A percentile compares a stretch with the other conserved stretches of the same genome.
phyloP scores from a whole-genome alignment of 2,329 filamentous ascomycete genomes.

The Pseudogymnoascus sp. region DNA sequence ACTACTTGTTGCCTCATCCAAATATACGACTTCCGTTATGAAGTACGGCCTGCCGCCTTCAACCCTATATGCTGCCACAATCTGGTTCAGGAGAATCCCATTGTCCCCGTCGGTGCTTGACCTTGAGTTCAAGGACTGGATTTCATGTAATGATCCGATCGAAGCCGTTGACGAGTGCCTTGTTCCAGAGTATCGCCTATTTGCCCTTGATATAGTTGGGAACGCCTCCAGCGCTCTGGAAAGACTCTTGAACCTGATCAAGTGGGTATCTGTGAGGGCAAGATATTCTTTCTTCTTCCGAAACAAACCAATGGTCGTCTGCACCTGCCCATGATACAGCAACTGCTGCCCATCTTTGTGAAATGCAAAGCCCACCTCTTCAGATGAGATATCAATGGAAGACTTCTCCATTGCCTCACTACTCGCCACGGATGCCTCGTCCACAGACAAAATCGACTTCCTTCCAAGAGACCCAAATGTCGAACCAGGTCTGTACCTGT shows the following conservation, averaged over 20 bases:
- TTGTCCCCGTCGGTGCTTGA: constrained; percentile 44
- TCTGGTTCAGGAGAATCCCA: constrained; percentile 51
- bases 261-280: constrained; percentile 59
- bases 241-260: constrained; percentile 61
- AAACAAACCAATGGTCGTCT: constrained; percentile 61
- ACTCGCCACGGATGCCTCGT: constrained; percentile 20
- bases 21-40: constrained; percentile 57
- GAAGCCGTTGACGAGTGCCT: constrained; percentile 51
- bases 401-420: constrained; percentile 20
- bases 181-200: constrained; percentile 32
- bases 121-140: constrained; percentile 41
- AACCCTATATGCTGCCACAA: constrained; percentile 57
- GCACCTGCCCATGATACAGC: constrained; percentile 52
- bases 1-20: constrained; percentile 56
- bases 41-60: constrained; percentile 60
- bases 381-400: constrained; percentile 14
- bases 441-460: constrained; percentile 22
- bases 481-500: constrained; percentile 25
- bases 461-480: constrained; percentile 28
- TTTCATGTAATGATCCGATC: constrained; percentile 51
- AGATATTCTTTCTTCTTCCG: constrained; percentile 65
- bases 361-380: background rate
- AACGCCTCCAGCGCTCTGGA: constrained; percentile 57
- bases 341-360: constrained; percentile 1
- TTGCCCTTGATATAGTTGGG: constrained; percentile 34